Evolutionary conservation across 345 rosid species (phyloP).

Genomic region (Trapa bicornis): DNA sequence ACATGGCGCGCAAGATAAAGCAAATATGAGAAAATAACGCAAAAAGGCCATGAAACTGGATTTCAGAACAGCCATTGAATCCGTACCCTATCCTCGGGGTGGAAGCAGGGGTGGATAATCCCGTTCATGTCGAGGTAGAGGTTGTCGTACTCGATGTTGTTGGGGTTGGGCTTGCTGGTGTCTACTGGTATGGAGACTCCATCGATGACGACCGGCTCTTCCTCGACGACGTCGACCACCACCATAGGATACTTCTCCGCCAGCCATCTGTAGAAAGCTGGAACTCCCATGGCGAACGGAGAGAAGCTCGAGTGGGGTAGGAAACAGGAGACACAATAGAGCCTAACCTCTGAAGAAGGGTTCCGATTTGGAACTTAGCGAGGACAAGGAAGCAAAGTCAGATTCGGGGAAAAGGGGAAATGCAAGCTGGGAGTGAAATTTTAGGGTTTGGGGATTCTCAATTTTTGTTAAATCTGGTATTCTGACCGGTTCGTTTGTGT

Average conservation of each 20-base stretch:
- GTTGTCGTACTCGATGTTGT: constrained; percentile 70
- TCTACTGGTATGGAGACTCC: constrained; percentile 65
- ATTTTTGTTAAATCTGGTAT: no score
- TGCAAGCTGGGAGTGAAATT: no score
- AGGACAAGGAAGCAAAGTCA: no score
- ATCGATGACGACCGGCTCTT: constrained; percentile 52
- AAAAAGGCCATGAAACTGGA: not conserved
- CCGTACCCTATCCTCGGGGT: constrained; percentile 80
- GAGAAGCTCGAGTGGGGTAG: not conserved
- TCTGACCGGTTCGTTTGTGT: no score
- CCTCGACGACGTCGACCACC: constrained; percentile 74
- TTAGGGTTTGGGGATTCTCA: no score
- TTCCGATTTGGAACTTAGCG: no score
- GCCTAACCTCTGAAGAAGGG: no score
- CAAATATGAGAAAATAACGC: not conserved
- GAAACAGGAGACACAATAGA: no score
- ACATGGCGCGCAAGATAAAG: not conserved
- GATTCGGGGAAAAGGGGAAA: no score
- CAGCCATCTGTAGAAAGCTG: constrained; percentile 87
- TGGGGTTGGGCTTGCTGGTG: constrained; percentile 74
- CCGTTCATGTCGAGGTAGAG: constrained; percentile 98
- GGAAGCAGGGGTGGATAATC: constrained; percentile 96
- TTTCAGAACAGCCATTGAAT: not conserved
- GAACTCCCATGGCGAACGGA: constrained; percentile 59
- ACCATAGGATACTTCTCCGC: constrained; percentile 77